Evolutionary conservation across 139 green algal species (phyloP).

Genomic region (Spirogloea muscicola): DNA sequence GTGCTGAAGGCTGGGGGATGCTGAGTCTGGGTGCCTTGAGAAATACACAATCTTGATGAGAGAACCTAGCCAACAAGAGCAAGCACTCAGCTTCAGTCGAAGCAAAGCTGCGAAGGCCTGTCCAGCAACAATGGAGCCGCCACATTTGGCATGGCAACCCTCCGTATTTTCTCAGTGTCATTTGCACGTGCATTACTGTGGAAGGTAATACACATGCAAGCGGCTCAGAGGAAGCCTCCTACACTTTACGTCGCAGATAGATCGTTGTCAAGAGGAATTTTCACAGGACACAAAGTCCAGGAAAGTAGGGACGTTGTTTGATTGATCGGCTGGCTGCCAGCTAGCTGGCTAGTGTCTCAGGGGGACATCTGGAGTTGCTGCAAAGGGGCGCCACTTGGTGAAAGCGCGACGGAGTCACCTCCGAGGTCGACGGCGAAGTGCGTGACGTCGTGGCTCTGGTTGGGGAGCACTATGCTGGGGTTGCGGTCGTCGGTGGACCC

Average conservation of each 20-base stretch:
- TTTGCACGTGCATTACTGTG: too few species aligned
- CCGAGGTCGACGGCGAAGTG: constrained; percentile 85
- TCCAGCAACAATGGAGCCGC: constrained; percentile 16
- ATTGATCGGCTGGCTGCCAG: background rate
- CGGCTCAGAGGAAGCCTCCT: background rate
- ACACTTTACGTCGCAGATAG: background rate
- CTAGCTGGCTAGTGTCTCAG: background rate
- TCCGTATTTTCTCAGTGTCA: too few species aligned
- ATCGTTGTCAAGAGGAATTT: background rate
- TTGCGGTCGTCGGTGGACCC: constrained; percentile 25
- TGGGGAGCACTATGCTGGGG: constrained; percentile 77
- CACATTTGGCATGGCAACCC: too few species aligned
- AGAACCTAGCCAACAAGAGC: constrained; percentile 57
- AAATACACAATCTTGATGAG: constrained; percentile 99
- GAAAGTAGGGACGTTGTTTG: background rate
- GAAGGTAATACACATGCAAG: background rate
- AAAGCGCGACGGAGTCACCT: too few species aligned
- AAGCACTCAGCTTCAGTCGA: background rate
- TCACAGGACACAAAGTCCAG: too few species aligned
- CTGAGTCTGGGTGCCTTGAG: constrained; percentile 31
- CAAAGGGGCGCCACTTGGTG: background rate
- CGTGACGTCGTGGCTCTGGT: constrained; percentile 75
- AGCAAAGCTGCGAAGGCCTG: background rate
- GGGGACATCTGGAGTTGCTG: background rate
- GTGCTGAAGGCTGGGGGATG: background rate